These are phyloP conservation scores for Trichoderma sp. DNA, from an alignment of 2,329 filamentous ascomycete species.

Conservation along the genomic window DNA sequence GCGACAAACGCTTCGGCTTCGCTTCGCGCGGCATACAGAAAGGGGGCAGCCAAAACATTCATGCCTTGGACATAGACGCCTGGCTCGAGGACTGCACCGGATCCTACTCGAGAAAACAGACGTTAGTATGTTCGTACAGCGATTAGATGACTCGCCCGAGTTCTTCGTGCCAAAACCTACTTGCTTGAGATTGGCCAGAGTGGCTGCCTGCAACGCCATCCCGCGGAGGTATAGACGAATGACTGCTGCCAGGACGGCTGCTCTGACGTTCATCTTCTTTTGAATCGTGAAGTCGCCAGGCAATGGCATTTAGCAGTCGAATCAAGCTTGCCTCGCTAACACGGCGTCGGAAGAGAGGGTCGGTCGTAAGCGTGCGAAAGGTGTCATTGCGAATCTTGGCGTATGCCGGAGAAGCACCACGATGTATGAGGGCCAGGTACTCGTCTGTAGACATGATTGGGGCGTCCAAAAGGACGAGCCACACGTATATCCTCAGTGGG, in stretches of 20 bases:
- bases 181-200: conserved; percentile 46
- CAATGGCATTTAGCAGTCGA: conserved; percentile 89
- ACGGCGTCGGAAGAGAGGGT: conserved; percentile 92
- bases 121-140: conserved; percentile 33
- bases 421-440: conserved; percentile 88
- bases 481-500: conserved; percentile 89
- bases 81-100: conserved; percentile 61
- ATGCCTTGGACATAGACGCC: conserved; percentile 97
- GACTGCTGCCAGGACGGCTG: conserved; percentile 44
- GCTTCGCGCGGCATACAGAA: conserved; percentile 90
- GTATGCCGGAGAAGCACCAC: conserved; percentile 91
- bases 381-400: conserved; percentile 98
- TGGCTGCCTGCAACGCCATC: conserved; percentile 41
- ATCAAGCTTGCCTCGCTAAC: conserved; percentile 96
- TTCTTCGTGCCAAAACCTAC: conserved; percentile 35
- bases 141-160: conserved; percentile 42
- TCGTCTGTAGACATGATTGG: conserved; percentile 82
- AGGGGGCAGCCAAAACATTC: conserved; percentile 96
- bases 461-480: conserved; percentile 90
- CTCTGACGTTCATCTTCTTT: conserved; percentile 55
- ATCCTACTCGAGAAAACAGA: conserved; percentile 54
- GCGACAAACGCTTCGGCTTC: conserved; percentile 93
- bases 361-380: conserved; percentile 93
- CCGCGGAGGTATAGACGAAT: conserved; percentile 41
- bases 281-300: conserved; percentile 89